phyloP scores from a whole-genome alignment of 2,329 filamentous ascomycete genomes.

The Podosphaera leucotricha region DNA sequence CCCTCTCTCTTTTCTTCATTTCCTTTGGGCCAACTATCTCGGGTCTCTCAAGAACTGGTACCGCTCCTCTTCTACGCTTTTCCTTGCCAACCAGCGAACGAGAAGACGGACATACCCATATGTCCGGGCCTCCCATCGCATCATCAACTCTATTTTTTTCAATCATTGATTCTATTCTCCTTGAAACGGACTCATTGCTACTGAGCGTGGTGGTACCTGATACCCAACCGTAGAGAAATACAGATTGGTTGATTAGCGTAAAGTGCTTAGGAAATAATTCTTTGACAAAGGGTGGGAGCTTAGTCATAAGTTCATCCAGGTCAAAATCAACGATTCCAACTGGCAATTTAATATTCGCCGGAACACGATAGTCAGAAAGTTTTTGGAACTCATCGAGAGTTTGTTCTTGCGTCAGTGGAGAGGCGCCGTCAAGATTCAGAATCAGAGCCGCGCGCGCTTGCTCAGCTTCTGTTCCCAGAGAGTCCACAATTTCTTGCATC shows the following conservation, averaged over 20 bases:
- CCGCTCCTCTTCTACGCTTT: conserved; percentile 17
- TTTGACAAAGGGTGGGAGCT: conserved; percentile 21
- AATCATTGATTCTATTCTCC: conserved; percentile 33
- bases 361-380: conserved; percentile 29
- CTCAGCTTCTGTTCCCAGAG: conserved; percentile 34
- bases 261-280: conserved; percentile 23
- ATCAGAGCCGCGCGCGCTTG: conserved; percentile 30
- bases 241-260: conserved; percentile 37
- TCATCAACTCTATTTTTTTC: conserved; percentile 26
- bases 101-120: conserved; percentile 41
- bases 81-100: conserved; percentile 45
- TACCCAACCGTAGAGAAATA: conserved; percentile 45
- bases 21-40: background rate
- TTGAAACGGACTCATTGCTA: conserved; percentile 39
- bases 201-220: conserved; percentile 35
- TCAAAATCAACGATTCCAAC: conserved; percentile 28
- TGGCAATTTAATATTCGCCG: conserved; percentile 30
- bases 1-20: background rate
- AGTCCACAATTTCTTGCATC: conserved; percentile 39
- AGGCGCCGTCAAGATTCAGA: conserved; percentile 16
- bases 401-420: conserved; percentile 4
- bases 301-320: conserved; percentile 15
- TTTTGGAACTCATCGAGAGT: conserved; percentile 17
- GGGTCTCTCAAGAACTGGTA: background rate
- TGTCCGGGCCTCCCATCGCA: conserved; percentile 29